Percentiles rank a stretch among this genome's conserved stretches.
These are phyloP conservation scores for Elaphomyces granulatus DNA, from an alignment of 495 filamentous ascomycete species.

Conservation along the genomic window DNA sequence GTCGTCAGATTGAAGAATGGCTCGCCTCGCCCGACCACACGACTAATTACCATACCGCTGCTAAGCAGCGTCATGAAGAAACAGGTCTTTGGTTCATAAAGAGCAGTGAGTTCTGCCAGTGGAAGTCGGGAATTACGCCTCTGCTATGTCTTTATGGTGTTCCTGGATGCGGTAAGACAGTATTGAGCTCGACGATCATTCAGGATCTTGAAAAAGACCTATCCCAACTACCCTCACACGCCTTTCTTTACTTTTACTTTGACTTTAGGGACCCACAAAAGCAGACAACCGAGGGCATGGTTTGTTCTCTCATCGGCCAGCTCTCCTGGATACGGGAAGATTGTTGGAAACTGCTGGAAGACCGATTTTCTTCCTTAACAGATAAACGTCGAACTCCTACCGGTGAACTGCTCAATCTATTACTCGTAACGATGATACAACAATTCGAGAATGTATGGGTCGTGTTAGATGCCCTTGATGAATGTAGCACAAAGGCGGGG, in stretches of 20 bases:
- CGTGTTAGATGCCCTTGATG: conserved; percentile 22
- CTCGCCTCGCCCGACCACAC: not conserved
- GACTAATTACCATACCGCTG: not conserved
- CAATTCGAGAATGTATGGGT: conserved; percentile 12
- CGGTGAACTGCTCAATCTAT: not conserved
- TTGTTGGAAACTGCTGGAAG: not conserved
- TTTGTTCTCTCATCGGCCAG: conserved; percentile 15
- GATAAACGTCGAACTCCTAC: not conserved
- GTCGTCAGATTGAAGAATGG: no score
- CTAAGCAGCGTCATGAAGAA: not conserved
- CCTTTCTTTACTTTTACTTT: conserved; percentile 22
- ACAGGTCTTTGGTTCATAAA: not conserved
- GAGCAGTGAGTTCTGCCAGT: not conserved
- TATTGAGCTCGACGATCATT: conserved; percentile 14
- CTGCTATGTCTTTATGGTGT: conserved; percentile 11
- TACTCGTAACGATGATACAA: conserved; percentile 6
- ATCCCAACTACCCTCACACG: not conserved
- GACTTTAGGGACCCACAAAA: conserved; percentile 17
- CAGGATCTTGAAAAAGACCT: conserved; percentile 6
- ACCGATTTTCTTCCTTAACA: not conserved
- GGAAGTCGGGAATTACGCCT: not conserved
- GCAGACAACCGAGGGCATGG: conserved; percentile 7
- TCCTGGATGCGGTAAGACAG: conserved; percentile 16
- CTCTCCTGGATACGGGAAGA: conserved; percentile 1
- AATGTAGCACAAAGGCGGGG: conserved; percentile 12